These are phyloP conservation scores for Ceriops decandra DNA, from an alignment of 345 rosid species.

Conservation along the genomic window DNA sequence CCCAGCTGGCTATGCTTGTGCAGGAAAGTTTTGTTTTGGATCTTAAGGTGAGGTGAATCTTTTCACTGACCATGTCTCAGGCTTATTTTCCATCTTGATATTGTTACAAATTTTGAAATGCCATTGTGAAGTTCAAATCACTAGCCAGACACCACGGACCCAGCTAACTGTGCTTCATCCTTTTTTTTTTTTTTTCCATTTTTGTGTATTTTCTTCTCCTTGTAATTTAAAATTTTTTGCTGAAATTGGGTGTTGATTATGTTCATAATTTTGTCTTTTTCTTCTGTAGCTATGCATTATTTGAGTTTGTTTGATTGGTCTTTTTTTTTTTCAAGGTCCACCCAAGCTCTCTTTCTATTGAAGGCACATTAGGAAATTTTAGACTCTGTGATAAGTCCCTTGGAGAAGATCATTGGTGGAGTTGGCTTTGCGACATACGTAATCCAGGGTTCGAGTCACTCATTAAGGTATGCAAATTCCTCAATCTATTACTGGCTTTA, in stretches of 20 bases:
- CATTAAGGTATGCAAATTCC: conserved; percentile 56
- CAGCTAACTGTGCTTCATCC: neutral
- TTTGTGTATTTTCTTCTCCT: conserved; percentile 9
- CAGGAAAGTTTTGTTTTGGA: conserved; percentile 91
- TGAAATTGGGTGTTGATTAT: too few relatives aligned
- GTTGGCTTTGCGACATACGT: conserved; percentile 98
- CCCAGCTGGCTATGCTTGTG: conserved; percentile 92
- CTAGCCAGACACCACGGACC: neutral
- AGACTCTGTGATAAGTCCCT: conserved; percentile 90
- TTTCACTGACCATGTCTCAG: conserved; percentile 10
- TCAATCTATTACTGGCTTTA: neutral
- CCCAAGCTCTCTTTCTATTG: conserved; percentile 85
- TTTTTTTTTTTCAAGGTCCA: conserved; percentile 49
- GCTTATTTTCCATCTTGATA: neutral
- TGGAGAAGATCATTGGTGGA: conserved; percentile 67
- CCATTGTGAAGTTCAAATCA: neutral
- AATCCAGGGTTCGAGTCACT: conserved; percentile 94
- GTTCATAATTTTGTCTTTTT: neutral
- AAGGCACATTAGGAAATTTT: conserved; percentile 92
- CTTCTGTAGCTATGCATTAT: neutral
- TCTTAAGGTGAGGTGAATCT: conserved; percentile 58
- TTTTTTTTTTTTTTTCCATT: conserved; percentile 4
- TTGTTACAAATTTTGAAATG: neutral
- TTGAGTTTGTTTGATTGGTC: conserved; percentile 19
- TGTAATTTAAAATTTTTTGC: neutral